These are phyloP conservation scores for Pulveroboletus sp. DNA, from an alignment of 1,284 basidiomycete genomes.

Conservation along the genomic window DNA sequence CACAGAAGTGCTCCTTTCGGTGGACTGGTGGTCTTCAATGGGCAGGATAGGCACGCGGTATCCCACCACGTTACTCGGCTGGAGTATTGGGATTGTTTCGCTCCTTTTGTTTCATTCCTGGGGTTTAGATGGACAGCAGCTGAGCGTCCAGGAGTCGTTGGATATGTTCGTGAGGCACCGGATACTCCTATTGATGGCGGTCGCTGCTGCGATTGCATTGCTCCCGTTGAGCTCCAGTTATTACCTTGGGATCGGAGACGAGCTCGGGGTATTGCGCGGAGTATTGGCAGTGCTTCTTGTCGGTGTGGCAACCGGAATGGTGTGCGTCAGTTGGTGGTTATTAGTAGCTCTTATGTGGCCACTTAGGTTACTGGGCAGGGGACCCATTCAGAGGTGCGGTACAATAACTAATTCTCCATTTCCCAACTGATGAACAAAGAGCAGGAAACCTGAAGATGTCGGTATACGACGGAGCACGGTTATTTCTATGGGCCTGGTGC, in stretches of 20 bases:
- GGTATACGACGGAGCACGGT: constrained; percentile 49
- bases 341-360: constrained; percentile 47
- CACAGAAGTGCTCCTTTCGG: constrained; percentile 46
- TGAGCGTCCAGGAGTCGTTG: constrained; percentile 51
- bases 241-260: constrained; percentile 61
- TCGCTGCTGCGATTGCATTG: constrained; percentile 49
- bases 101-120: constrained; percentile 57
- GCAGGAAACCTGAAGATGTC: constrained; percentile 39
- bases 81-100: constrained; percentile 67
- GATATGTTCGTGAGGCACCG: constrained; percentile 41
- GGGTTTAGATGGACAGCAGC: constrained; percentile 40
- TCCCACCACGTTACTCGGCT: constrained; percentile 65
- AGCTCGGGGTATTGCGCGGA: constrained; percentile 43
- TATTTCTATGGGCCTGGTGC: constrained; percentile 62
- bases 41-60: constrained; percentile 75
- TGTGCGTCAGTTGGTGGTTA: constrained; percentile 59
- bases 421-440: not conserved
- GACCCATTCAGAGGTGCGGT: constrained; percentile 45
- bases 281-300: constrained; percentile 57
- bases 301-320: constrained; percentile 59
- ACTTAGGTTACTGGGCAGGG: constrained; percentile 38
- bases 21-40: constrained; percentile 71
- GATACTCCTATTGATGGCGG: constrained; percentile 46
- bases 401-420: not conserved
- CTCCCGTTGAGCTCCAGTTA: constrained; percentile 56